Evolutionary conservation across 257 asterid species (phyloP).

Genomic region (Apocynum venetum): DNA sequence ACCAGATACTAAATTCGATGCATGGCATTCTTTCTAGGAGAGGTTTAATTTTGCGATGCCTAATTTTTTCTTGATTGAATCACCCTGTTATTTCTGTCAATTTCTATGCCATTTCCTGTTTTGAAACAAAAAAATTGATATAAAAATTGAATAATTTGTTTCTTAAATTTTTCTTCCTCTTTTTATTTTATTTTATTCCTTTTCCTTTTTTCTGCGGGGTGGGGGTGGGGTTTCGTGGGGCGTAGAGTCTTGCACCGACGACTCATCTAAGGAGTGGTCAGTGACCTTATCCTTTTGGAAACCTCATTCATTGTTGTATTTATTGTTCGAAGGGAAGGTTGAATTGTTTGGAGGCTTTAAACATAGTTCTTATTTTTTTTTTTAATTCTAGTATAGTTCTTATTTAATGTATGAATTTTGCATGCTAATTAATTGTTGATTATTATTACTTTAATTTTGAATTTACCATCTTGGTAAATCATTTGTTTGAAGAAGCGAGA

Average conservation of each 20-base stretch:
- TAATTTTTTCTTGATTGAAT: neutral
- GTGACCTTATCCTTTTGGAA: neutral
- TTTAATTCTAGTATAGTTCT: neutral
- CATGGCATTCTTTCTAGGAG: neutral
- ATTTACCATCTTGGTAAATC: neutral
- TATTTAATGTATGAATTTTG: neutral
- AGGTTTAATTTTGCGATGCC: neutral
- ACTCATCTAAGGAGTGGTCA: neutral
- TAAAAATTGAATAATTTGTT: neutral
- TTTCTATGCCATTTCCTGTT: neutral
- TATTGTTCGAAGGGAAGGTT: neutral
- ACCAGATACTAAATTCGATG: neutral
- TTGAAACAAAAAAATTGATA: neutral
- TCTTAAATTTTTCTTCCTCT: neutral
- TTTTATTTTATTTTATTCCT: neutral
- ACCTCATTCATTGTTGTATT: neutral
- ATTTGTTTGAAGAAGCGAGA: too few relatives aligned
- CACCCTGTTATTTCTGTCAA: neutral
- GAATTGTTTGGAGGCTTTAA: neutral
- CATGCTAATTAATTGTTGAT: neutral
- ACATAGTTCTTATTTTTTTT: too few relatives aligned
- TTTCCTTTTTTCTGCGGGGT: neutral
- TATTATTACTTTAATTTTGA: neutral
- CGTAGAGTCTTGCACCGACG: neutral
- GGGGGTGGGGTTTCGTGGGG: neutral